Base-by-base conservation (phyloP, 371 early-diverging fungal species). In the Mortierella sp. region DNA sequence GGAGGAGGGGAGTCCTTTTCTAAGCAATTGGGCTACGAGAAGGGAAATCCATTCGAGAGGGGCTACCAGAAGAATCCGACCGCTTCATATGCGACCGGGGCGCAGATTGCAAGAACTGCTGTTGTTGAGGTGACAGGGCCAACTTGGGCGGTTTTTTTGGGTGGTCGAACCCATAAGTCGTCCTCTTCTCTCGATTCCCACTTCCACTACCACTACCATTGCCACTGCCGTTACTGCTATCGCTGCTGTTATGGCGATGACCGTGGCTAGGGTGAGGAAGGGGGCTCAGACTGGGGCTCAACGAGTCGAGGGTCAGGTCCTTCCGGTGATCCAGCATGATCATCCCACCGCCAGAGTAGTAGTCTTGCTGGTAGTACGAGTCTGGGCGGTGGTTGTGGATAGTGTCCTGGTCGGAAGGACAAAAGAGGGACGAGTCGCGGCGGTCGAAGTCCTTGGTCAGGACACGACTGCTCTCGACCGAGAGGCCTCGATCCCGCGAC, bases 391-490 rank as follows among this genome's bases (percentile, higher is more conserved):
- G 4, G 50, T 50, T 28, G 13, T 26, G 4, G 57, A 55, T 11
- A 31, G 61, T 59, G 5, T 59, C 61, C 34, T 28, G 31, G 19
- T 59, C 61, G 61, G 61, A 59, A 16, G 34, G 61, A 19, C 11
- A 59, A 9, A 79, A 82, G 3, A 76, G 53, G n/a, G 73, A 28
- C 19, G 80, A 74, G 26, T 79, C 81, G 53, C 71, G 70, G 4
- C 71, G 70, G 8, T 81, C 81, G 44, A 78, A 81, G 55, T 85
- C 86, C 37, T 50, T 72, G 71, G 26, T 81, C 61, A 85, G 40
- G 9, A 73, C 76, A 8, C 86, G 78, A 37, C 81, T 81, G 53
- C 81, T 81, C 72, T 85, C 86, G 46, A 75, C 79, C 0, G 86
- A 85, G 6, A 50, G 72, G 5, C 79, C 81, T 5, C 81, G 73